Evolutionary conservation across 2,329 filamentous ascomycete species (phyloP), one percentile per base, ranked within the genome.

Genomic region (Aspergillus pseudoviridinutans): DNA sequence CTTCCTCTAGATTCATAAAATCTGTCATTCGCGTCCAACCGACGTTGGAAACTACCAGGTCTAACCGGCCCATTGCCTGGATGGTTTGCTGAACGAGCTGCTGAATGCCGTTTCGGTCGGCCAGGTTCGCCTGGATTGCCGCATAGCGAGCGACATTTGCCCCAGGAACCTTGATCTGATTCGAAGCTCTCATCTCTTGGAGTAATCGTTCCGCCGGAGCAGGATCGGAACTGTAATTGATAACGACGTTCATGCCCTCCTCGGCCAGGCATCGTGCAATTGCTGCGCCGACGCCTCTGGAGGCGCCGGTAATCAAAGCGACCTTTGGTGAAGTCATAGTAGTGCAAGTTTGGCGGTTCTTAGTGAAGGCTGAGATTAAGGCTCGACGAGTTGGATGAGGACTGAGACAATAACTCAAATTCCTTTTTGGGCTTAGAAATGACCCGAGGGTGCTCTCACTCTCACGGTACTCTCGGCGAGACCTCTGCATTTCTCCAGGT

Each of bases 171-270:
- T 35, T 35, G 50, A 2, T 2, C n/a, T 10, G 47, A 27, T n/a
- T 20, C 25, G 22, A 12, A 20, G 17, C 32, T 5, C 20, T 20
- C 25, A 56, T 22, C 22, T 56, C 54, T 1, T 52, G 14, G 2
- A 56, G 24, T 8, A 56, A 22, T 2, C 35, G 3, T 7, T 56
- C 35, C 7, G 80, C 76, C 2, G 77, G 71, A 9, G 71, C 55
- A 47, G 75, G 76, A 9, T 74, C 74, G 22, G 73, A 74, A 56
- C 79, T 76, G 63, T 81, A 79, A 59, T 78, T 76, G 58, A 82
- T 68, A 41, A 77, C 64, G 20, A 72, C 65, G 28, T 62, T 63
- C 29, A 71, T 68, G 49, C 71, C 71, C 22, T 71, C 69, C 27
- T 67, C 64, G 14, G 73, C 72, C 46, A 75, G 72, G 25, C 68